Evolutionary conservation across 176 grass and related monocot genomes (phyloP).

Genomic region (Oryza glaberrima): DNA sequence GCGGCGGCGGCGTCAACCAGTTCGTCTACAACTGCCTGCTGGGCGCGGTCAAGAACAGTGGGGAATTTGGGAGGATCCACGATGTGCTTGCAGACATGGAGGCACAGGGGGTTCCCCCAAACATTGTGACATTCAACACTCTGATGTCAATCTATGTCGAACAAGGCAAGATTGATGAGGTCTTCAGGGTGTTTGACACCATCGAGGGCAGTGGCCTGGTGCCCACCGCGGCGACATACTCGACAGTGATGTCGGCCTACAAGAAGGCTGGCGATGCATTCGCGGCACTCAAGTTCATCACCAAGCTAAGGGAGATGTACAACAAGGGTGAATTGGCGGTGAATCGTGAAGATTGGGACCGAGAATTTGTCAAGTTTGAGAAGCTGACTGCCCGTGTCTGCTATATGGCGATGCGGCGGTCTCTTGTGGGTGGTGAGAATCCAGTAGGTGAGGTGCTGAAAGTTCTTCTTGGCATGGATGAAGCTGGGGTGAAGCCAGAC

Average conservation of each 20-base stretch:
- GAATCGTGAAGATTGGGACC: constrained; percentile 54
- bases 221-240: constrained; percentile 66
- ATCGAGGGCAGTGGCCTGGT: constrained; percentile 59
- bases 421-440: constrained; percentile 54
- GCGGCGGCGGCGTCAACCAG: constrained; percentile 42
- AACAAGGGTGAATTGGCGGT: constrained; percentile 55
- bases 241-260: constrained; percentile 64
- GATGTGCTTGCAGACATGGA: constrained; percentile 76
- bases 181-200: constrained; percentile 50
- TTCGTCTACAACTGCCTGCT: constrained; percentile 89
- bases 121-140: constrained; percentile 77
- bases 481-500: constrained; percentile 41
- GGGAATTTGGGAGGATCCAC: constrained; percentile 44
- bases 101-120: constrained; percentile 52
- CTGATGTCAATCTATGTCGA: constrained; percentile 77
- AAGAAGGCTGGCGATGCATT: constrained; percentile 67
- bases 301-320: constrained; percentile 61
- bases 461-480: constrained; percentile 69
- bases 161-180: constrained; percentile 57
- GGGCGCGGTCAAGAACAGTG: constrained; percentile 64
- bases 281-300: constrained; percentile 61
- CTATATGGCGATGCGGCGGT: constrained; percentile 61
- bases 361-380: constrained; percentile 72
- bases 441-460: constrained; percentile 53
- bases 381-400: constrained; percentile 50